These are phyloP conservation scores for Datisca glomerata DNA, from an alignment of 306 rosid species.

Conservation along the genomic window DNA sequence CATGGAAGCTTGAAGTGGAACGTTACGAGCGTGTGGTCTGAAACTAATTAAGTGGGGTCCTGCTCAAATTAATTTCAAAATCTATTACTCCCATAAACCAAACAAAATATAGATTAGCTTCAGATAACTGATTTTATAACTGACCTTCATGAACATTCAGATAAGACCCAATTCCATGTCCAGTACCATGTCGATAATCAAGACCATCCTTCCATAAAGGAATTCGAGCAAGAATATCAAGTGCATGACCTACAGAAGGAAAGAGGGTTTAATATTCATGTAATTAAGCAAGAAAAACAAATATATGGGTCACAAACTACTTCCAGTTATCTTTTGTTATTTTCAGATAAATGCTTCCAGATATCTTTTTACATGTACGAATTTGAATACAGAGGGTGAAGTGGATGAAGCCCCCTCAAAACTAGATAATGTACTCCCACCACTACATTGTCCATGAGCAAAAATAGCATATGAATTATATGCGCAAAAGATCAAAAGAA, in stretches of 20 bases:
- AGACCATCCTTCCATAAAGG: constrained; percentile 94
- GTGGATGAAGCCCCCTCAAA: too few species aligned
- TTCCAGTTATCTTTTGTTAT: too few species aligned
- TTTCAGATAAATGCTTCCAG: too few species aligned
- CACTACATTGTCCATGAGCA: too few species aligned
- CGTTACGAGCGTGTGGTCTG: constrained; percentile 78
- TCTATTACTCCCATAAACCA: not conserved
- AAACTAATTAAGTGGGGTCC: constrained; percentile 98
- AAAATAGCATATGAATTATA: too few species aligned
- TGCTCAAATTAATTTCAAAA: constrained; percentile 15
- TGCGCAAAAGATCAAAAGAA: too few species aligned
- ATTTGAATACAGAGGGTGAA: too few species aligned
- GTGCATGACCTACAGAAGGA: constrained; percentile 43
- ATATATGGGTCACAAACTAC: too few species aligned
- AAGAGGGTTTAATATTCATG: too few species aligned
- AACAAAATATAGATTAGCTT: constrained; percentile 1
- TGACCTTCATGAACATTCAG: constrained; percentile 97
- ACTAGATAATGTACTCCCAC: too few species aligned
- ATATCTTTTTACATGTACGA: too few species aligned
- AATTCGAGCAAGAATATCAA: constrained; percentile 92
- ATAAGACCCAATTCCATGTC: constrained; percentile 97
- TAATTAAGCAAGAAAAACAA: constrained; percentile 3
- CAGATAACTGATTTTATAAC: constrained; percentile 7
- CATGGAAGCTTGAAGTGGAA: constrained; percentile 85
- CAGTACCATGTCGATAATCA: constrained; percentile 98